Evolutionary conservation across 2,329 filamentous ascomycete genomes (phyloP).

Genomic region (Xylaria hypoxylon): DNA sequence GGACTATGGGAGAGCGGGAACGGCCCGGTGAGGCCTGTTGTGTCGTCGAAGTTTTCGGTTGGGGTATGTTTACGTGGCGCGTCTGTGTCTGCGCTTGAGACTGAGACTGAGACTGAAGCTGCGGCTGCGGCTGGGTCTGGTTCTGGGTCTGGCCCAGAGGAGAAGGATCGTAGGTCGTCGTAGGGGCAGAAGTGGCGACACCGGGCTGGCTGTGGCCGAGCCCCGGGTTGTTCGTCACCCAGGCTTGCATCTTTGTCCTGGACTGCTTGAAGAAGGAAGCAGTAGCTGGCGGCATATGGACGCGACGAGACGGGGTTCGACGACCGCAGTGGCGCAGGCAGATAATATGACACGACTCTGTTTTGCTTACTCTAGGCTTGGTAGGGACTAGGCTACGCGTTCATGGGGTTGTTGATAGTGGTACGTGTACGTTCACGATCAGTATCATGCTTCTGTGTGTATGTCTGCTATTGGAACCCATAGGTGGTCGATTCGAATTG

Average conservation of each 20-base stretch:
- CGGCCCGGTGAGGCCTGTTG: constrained; percentile 46
- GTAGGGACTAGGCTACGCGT: constrained; percentile 27
- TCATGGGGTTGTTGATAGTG: constrained; percentile 25
- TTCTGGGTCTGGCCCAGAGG: constrained; percentile 21
- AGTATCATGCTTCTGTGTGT: constrained; percentile 23
- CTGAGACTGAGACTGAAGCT: constrained; percentile 32
- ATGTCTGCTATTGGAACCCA: constrained; percentile 32
- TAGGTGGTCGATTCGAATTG: constrained; percentile 37
- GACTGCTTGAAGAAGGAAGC: constrained; percentile 49
- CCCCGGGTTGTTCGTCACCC: constrained; percentile 49
- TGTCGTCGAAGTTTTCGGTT: constrained; percentile 35
- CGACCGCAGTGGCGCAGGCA: constrained; percentile 33
- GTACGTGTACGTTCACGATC: constrained; percentile 31
- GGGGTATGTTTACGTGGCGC: constrained; percentile 36
- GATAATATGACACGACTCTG: constrained; percentile 35
- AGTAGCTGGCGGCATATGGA: constrained; percentile 49
- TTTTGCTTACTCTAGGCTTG: constrained; percentile 33
- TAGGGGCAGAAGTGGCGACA: constrained; percentile 44
- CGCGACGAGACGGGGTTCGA: constrained; percentile 26
- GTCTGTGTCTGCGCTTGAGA: constrained; percentile 13
- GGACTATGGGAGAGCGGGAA: constrained; percentile 48
- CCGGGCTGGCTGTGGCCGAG: constrained; percentile 44
- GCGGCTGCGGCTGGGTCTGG: constrained; percentile 29
- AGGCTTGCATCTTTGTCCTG: constrained; percentile 52
- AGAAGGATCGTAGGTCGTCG: constrained; percentile 38